Evolutionary conservation across 2,329 filamentous ascomycete species (phyloP).

Genomic region (Cadophora sp.): DNA sequence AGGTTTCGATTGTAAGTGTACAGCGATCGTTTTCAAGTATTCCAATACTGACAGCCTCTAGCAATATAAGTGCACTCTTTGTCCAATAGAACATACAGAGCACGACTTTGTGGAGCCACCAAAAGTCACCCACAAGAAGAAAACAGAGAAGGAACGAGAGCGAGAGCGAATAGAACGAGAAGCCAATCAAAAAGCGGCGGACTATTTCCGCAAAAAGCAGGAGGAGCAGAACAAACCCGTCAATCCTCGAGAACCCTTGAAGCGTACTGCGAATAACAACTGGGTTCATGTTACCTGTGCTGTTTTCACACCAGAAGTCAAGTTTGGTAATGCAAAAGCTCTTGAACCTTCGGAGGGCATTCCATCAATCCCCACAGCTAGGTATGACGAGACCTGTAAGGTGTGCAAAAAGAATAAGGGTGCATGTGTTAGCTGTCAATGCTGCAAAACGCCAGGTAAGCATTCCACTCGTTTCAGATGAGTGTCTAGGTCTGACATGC

Average conservation of each 20-base stretch:
- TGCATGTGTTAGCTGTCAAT: constrained; percentile 84
- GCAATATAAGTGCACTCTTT: constrained; percentile 93
- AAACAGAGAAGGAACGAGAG: constrained; percentile 89
- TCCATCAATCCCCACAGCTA: constrained; percentile 74
- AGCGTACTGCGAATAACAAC: constrained; percentile 94
- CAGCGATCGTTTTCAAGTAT: constrained; percentile 5
- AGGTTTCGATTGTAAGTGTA: constrained; percentile 82
- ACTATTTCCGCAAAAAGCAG: constrained; percentile 85
- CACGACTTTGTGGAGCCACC: constrained; percentile 85
- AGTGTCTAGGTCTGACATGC: constrained; percentile 17
- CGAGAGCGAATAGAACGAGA: constrained; percentile 88
- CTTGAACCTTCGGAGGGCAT: constrained; percentile 91
- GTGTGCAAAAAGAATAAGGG: constrained; percentile 77
- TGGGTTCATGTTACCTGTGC: constrained; percentile 98
- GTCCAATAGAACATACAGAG: constrained; percentile 81
- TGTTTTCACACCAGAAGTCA: constrained; percentile 89
- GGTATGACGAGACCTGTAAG: constrained; percentile 82
- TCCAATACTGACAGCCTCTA: constrained; percentile 45
- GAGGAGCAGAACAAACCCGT: constrained; percentile 82
- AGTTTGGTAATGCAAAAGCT: constrained; percentile 84
- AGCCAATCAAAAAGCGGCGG: constrained; percentile 76
- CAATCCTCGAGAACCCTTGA: constrained; percentile 87
- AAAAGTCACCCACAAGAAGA: constrained; percentile 83
- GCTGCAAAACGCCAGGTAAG: constrained; percentile 63
- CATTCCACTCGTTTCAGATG: constrained; percentile 6